Evolutionary conservation across 2,329 filamentous ascomycete species (phyloP).

Genomic region (Epicoccum nigrum): DNA sequence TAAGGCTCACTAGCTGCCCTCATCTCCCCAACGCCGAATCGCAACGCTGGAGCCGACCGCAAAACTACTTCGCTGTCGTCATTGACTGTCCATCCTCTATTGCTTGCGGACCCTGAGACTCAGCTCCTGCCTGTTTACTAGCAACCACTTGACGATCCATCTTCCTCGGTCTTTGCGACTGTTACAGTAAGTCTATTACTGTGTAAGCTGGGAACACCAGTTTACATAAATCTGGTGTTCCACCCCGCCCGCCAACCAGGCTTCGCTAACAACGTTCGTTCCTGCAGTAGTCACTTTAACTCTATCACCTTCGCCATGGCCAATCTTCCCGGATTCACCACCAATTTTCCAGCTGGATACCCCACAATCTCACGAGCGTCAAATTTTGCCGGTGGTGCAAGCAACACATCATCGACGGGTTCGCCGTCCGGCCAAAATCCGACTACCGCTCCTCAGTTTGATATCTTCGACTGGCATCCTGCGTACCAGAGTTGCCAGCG

Average conservation of each 20-base stretch:
- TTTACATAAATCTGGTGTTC: conserved; percentile 24
- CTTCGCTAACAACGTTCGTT: conserved; percentile 29
- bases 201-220: conserved; percentile 12
- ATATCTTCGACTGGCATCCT: conserved; percentile 92
- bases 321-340: conserved; percentile 38
- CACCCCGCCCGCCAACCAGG: conserved; percentile 26
- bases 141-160: conserved; percentile 7
- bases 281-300: conserved; percentile 35
- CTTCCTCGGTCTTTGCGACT: conserved; percentile 11
- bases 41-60: conserved; percentile 17
- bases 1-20: conserved; percentile 21
- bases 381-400: conserved; percentile 33
- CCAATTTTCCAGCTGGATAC: conserved; percentile 42
- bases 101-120: conserved; percentile 22
- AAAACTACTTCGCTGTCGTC: conserved; percentile 17
- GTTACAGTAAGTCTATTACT: conserved; percentile 29
- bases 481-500: conserved; percentile 87
- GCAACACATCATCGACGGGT: conserved; percentile 31
- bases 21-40: conserved; percentile 22
- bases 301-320: conserved; percentile 26
- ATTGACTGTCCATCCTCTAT: conserved; percentile 10
- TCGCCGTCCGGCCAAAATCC: conserved; percentile 32
- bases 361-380: conserved; percentile 38
- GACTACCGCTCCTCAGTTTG: conserved; percentile 58
- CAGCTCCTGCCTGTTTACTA: conserved; percentile 5